phyloP scores from a whole-genome alignment of 75 land plant genomes.

The Sequoia sempervirens region DNA sequence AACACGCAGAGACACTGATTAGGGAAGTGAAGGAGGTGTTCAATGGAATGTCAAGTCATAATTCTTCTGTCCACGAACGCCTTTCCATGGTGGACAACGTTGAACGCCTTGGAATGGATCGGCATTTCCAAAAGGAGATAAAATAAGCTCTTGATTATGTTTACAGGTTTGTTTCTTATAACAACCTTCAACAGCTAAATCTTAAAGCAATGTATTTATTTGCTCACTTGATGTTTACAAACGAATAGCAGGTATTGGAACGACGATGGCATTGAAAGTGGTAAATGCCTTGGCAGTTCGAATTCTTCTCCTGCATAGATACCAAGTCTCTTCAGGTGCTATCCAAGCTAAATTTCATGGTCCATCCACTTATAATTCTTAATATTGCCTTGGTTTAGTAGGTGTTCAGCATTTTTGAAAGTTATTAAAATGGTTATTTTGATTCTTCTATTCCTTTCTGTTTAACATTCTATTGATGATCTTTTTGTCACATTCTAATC shows the following conservation, averaged over 20 bases:
- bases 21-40: background rate
- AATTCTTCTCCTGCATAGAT: too few species aligned
- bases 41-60: background rate
- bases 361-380: too few species aligned
- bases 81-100: background rate
- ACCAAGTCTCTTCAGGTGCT: too few species aligned
- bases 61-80: background rate
- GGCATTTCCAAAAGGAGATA: background rate
- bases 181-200: background rate
- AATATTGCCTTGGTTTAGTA: too few species aligned
- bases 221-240: too few species aligned
- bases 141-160: background rate
- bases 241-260: too few species aligned
- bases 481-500: too few species aligned
- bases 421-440: too few species aligned
- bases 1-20: background rate
- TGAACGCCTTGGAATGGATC: background rate
- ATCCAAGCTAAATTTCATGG: too few species aligned
- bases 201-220: background rate
- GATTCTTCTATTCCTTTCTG: too few species aligned
- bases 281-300: background rate
- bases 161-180: background rate
- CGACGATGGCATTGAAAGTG: background rate
- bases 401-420: too few species aligned
- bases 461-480: too few species aligned